Evolutionary conservation across 208 protist genomes (phyloP).

Genomic region (Paratrypanosoma confusum): DNA sequence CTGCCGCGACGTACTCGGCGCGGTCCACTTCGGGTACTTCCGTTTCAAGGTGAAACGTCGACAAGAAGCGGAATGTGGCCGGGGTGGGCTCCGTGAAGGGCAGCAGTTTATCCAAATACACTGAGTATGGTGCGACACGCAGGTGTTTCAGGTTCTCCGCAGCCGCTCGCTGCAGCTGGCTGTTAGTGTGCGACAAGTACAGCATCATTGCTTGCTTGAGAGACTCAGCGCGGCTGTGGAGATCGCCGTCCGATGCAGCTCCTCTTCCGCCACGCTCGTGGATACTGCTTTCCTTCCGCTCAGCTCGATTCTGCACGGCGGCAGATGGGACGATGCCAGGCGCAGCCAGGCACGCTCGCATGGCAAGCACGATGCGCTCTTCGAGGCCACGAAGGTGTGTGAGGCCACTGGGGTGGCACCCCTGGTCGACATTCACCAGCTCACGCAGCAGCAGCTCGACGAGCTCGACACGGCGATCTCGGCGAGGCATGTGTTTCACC

Average conservation of each 20-base stretch:
- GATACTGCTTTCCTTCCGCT: neutral
- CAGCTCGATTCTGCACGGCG: slow-evolving; percentile 12
- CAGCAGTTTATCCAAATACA: slow-evolving; percentile 44
- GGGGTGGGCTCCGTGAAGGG: slow-evolving; percentile 76
- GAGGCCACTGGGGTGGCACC: slow-evolving; percentile 35
- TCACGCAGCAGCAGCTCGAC: slow-evolving; percentile 61
- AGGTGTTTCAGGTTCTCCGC: slow-evolving; percentile 70
- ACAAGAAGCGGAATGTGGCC: slow-evolving; percentile 68
- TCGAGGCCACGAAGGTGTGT: slow-evolving; percentile 48
- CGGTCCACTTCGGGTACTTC: slow-evolving; percentile 45
- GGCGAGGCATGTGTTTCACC: slow-evolving; percentile 18
- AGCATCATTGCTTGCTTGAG: slow-evolving; percentile 31
- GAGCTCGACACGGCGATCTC: slow-evolving; percentile 14
- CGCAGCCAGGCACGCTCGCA: slow-evolving; percentile 45
- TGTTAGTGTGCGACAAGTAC: slow-evolving; percentile 53
- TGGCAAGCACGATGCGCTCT: slow-evolving; percentile 55
- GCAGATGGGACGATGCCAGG: slow-evolving; percentile 29
- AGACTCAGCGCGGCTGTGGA: slow-evolving; percentile 22
- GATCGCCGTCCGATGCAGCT: slow-evolving; percentile 2
- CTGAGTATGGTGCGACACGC: slow-evolving; percentile 49
- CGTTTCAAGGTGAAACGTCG: slow-evolving; percentile 62
- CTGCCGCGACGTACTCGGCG: slow-evolving; percentile 58
- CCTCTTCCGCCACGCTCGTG: too few relatives aligned
- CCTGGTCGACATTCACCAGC: slow-evolving; percentile 45
- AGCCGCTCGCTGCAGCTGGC: slow-evolving; percentile 52